These are phyloP conservation scores for Bryum argenteum DNA, from an alignment of 225 moss, liverwort and hornwort species.

Conservation along the genomic window DNA sequence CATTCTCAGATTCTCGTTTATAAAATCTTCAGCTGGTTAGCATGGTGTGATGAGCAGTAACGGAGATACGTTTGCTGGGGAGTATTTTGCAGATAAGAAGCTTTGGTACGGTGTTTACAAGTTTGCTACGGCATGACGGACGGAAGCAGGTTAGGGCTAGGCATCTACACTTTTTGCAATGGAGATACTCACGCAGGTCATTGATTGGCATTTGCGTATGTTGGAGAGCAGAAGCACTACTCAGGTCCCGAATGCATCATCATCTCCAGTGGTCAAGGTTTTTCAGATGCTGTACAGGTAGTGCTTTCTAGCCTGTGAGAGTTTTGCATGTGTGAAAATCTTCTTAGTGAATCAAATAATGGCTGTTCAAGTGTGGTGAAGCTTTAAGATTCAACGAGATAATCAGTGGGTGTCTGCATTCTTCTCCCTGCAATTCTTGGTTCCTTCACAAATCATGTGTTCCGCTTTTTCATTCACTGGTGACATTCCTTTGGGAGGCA, in stretches of 20 bases:
- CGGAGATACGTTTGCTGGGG: constrained; percentile 84
- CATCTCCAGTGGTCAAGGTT: constrained; percentile 39
- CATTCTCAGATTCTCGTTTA: constrained; percentile 22
- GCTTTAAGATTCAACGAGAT: background rate
- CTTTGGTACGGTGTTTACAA: constrained; percentile 92
- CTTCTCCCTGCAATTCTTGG: background rate
- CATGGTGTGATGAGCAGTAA: constrained; percentile 51
- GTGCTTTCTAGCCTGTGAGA: constrained; percentile 12
- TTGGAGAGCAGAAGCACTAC: constrained; percentile 74
- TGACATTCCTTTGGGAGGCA: too few species aligned
- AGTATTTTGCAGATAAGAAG: constrained; percentile 94
- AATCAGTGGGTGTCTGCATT: background rate
- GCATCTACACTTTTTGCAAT: constrained; percentile 89
- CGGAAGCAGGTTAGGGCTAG: constrained; percentile 91
- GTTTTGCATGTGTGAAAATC: constrained; percentile 3
- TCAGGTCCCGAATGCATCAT: constrained; percentile 61
- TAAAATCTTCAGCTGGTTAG: constrained; percentile 1
- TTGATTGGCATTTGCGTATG: constrained; percentile 82
- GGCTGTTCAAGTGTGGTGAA: background rate
- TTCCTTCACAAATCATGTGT: background rate
- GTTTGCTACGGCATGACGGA: constrained; percentile 93
- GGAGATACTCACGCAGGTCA: constrained; percentile 89
- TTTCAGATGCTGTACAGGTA: constrained; percentile 56
- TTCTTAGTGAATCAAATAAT: background rate
- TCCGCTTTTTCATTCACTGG: background rate